Conservation (phyloP, 805 yeast species). For the Debaryomyces castellii region DNA sequence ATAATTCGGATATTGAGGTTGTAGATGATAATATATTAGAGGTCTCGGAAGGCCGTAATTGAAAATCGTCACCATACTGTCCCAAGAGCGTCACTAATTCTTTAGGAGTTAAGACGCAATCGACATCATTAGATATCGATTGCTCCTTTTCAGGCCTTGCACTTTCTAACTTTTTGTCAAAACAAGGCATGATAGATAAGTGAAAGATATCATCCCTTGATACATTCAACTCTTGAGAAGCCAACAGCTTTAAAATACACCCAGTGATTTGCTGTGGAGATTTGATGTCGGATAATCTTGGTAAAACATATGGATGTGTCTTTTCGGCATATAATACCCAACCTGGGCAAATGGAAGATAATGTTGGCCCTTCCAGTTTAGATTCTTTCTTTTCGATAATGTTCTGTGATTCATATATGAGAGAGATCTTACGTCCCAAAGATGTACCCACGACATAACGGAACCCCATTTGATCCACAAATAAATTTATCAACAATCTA, state of each 20-base stretch:
- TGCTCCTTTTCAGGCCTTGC: slow-evolving; percentile 68
- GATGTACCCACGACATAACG: slow-evolving; percentile 80
- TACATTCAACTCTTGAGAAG: slow-evolving; percentile 28
- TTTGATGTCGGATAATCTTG: slow-evolving; percentile 68
- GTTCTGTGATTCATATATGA: slow-evolving; percentile 41
- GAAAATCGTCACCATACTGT: slow-evolving; percentile 46
- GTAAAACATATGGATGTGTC: slow-evolving; percentile 83
- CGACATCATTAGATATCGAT: slow-evolving; percentile 58
- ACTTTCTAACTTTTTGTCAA: slow-evolving; percentile 94
- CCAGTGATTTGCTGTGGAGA: slow-evolving; percentile 97
- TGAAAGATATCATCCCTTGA: slow-evolving; percentile 59
- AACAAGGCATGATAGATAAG: slow-evolving; percentile 91
- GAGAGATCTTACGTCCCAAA: slow-evolving; percentile 69
- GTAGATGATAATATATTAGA: slow-evolving; percentile 6
- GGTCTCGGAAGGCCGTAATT: slow-evolving; percentile 17
- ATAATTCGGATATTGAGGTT: slow-evolving; percentile 16
- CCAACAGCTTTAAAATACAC: slow-evolving; percentile 57
- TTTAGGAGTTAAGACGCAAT: slow-evolving; percentile 90
- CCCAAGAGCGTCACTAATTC: slow-evolving; percentile 75
- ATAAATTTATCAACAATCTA: slow-evolving; percentile 54
- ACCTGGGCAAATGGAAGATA: slow-evolving; percentile 89
- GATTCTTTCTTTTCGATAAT: slow-evolving; percentile 44
- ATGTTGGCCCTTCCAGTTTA: slow-evolving; percentile 42
- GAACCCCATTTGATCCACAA: slow-evolving; percentile 64
- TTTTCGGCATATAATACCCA: slow-evolving; percentile 96